Base-by-base conservation (phyloP, 129 eudicot genomes). In the Flaveria trinervia region DNA sequence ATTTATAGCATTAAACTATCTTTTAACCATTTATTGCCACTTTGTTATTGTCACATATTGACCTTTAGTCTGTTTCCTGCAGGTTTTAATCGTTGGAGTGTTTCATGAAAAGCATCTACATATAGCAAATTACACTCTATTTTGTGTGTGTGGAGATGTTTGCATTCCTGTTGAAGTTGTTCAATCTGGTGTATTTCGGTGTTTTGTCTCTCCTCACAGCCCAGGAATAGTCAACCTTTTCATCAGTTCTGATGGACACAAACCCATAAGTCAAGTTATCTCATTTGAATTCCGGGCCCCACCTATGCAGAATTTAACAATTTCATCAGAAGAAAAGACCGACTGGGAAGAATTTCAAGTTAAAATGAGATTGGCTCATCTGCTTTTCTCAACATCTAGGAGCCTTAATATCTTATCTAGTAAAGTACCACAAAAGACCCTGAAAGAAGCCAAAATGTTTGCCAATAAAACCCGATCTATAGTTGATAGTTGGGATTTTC, bases 171-270 rank as follows among this genome's bases (percentile, higher is more conserved):
- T 79, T 23, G 94, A 87, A 83, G 70, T 80, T 12, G 77, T 91
- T 55, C 99, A 91, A 81, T 50, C 83, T 46, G 99, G 99, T 41
- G 99, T 94, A 15, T 89, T 77, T 49, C 97, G 99, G 54, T 91
- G 92, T 84, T 77, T 72, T 36, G 50, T 94, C 68, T 57, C 90
- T 25, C 88, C 96, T 45, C 96, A 86, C 76, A 76, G 65, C 68
- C 85, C 96, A 78, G 97, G 96, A 72, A 72, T 84, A 59, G 92
- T 91, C 41, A 83, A 86, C 74, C 89, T 94, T 26, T 91, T 80
- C 76, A 68, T 94, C 79, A 94, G 94, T 84, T 70, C 66, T 55
- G 99, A 94, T 64, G 92, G 99, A 20, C 86, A 73, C 67, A 88
- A 68, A 44, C 97, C 96, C 60, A 85, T 94, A 54, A 94, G 97